phyloP scores from a whole-genome alignment of 768 basidiomycete genomes.

The Amanita thiersii region DNA sequence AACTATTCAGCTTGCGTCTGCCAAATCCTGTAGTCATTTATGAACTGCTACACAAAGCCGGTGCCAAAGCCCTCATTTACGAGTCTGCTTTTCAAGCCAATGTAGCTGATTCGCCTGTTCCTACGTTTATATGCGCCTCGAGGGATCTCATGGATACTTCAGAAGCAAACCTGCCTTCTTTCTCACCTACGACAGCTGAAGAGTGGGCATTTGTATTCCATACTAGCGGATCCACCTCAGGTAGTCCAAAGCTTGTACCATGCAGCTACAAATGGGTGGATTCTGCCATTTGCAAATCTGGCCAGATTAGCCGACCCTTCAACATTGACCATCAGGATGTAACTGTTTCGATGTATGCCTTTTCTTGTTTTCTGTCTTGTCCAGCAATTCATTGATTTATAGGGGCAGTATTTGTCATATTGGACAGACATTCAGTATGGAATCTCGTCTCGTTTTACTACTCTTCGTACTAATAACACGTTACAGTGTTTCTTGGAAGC shows the following conservation, averaged over 20 bases:
- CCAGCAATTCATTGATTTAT: slow-evolving; percentile 25
- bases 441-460: slow-evolving; percentile 13
- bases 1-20: slow-evolving; percentile 68
- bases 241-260: slow-evolving; percentile 72
- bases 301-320: slow-evolving; percentile 39
- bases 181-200: slow-evolving; percentile 26
- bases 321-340: slow-evolving; percentile 52
- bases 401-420: slow-evolving; percentile 86
- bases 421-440: slow-evolving; percentile 66
- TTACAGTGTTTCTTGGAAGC: slow-evolving; percentile 59
- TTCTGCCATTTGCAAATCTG: slow-evolving; percentile 53
- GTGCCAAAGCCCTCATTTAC: slow-evolving; percentile 57
- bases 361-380: slow-evolving; percentile 12
- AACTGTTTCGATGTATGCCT: slow-evolving; percentile 61
- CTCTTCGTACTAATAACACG: slow-evolving; percentile 12
- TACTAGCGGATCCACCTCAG: slow-evolving; percentile 77
- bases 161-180: slow-evolving; percentile 33
- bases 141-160: slow-evolving; percentile 29
- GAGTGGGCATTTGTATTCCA: slow-evolving; percentile 66
- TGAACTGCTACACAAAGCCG: slow-evolving; percentile 54
- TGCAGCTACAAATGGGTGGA: slow-evolving; percentile 63
- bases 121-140: slow-evolving; percentile 37
- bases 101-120: slow-evolving; percentile 39
- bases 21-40: slow-evolving; percentile 66
- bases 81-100: slow-evolving; percentile 47